Conservation (phyloP, 2,329 filamentous ascomycete species). For the Aspergillus fischeri region DNA sequence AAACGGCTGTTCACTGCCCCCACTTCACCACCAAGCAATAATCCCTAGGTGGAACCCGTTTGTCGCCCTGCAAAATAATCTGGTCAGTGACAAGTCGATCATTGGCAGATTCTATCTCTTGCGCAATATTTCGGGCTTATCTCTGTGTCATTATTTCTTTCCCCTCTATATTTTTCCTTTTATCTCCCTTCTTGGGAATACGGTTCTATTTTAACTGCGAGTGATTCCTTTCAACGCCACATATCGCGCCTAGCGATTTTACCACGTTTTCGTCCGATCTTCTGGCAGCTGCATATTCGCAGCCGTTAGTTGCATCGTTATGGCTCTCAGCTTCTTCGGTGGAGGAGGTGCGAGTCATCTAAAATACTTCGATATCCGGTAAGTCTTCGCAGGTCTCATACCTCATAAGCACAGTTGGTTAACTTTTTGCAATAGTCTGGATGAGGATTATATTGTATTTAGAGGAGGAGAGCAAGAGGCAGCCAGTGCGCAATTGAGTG, state of each 20-base stretch:
- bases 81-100: slow-evolving; percentile 36
- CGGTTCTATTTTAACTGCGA: not conserved
- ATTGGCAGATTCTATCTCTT: slow-evolving; percentile 15
- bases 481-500: slow-evolving; percentile 69
- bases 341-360: slow-evolving; percentile 40
- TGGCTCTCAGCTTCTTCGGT: slow-evolving; percentile 46
- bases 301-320: slow-evolving; percentile 22
- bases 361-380: slow-evolving; percentile 50
- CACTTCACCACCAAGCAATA: slow-evolving; percentile 8
- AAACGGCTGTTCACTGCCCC: slow-evolving; percentile 24
- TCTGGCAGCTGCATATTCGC: slow-evolving; percentile 16
- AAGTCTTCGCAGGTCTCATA: slow-evolving; percentile 17
- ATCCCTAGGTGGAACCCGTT: slow-evolving; percentile 28
- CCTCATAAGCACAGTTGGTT: slow-evolving; percentile 13
- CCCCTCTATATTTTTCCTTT: slow-evolving; percentile 10
- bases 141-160: slow-evolving; percentile 19
- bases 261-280: slow-evolving; percentile 5
- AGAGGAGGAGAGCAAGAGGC: slow-evolving; percentile 72
- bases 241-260: not conserved
- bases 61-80: slow-evolving; percentile 41
- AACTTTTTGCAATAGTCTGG: slow-evolving; percentile 51
- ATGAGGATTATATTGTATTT: slow-evolving; percentile 75
- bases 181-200: slow-evolving; percentile 1
- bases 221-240: not conserved
- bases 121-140: slow-evolving; percentile 13